phyloP scores from a whole-genome alignment of 2,329 filamentous ascomycete genomes.

The Trichoderma asperellum region DNA sequence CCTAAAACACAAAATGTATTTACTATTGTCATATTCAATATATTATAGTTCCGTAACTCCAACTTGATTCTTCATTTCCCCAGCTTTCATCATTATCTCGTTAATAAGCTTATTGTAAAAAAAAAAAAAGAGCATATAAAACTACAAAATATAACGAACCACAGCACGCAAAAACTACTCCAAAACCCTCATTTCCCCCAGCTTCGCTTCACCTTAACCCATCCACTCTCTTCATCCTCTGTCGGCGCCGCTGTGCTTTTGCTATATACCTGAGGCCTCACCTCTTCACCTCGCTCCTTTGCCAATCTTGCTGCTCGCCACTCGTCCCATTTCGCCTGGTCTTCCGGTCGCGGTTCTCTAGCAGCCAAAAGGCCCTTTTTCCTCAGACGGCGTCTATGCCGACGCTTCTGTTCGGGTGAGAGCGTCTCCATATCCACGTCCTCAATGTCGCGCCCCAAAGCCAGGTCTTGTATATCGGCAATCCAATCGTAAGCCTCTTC shows the following conservation, averaged over 20 bases:
- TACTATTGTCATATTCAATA: not conserved
- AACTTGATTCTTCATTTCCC: not conserved
- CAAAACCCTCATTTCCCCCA: conserved; percentile 11
- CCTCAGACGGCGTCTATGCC: conserved; percentile 54
- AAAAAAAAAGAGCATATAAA: not conserved
- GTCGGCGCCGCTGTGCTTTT: conserved; percentile 40
- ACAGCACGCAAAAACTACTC: not conserved
- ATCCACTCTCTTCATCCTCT: conserved; percentile 33
- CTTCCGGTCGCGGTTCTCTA: conserved; percentile 44
- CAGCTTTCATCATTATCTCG: conserved; percentile 19
- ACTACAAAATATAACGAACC: not conserved
- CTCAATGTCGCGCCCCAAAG: conserved; percentile 51
- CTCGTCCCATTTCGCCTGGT: conserved; percentile 49
- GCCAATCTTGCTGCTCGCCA: conserved; percentile 50
- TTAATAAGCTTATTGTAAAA: not conserved
- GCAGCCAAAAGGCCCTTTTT: conserved; percentile 52
- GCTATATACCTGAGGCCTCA: conserved; percentile 47
- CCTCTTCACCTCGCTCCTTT: conserved; percentile 46
- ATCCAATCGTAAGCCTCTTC: conserved; percentile 53
- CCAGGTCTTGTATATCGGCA: conserved; percentile 54
- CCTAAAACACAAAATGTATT: not conserved
- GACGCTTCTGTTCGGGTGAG: conserved; percentile 51
- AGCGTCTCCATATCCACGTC: conserved; percentile 50
- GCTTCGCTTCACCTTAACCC: conserved; percentile 37
- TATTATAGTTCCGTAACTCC: conserved; percentile 1